A percentile compares a stretch with the other conserved stretches of the same genome.
Conservation (phyloP, 2,329 filamentous ascomycete species). For the Cadophora luteo-olivacea region DNA sequence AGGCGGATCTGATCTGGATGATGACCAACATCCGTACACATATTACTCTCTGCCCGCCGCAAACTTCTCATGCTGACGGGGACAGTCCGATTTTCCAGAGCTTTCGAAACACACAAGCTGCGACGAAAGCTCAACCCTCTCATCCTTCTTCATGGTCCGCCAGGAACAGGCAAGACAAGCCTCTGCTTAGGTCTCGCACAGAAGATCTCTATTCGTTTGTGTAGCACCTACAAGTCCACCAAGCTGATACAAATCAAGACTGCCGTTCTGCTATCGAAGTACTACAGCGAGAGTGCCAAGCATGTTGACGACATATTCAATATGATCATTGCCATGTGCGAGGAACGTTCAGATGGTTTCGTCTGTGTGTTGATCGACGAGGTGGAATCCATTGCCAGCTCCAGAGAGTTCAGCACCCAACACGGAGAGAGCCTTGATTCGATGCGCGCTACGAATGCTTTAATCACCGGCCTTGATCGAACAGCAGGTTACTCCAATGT, state of each 20-base stretch:
- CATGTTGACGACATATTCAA: slow-evolving; percentile 52
- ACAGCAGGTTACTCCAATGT: slow-evolving; percentile 9
- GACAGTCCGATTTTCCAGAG: slow-evolving; percentile 36
- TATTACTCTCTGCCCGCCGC: not conserved
- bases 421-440: slow-evolving; percentile 42
- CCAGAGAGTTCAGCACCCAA: slow-evolving; percentile 34
- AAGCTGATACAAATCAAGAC: slow-evolving; percentile 54
- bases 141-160: slow-evolving; percentile 91
- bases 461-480: slow-evolving; percentile 38
- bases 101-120: slow-evolving; percentile 61
- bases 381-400: slow-evolving; percentile 44
- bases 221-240: slow-evolving; percentile 45
- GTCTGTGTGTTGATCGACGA: slow-evolving; percentile 46
- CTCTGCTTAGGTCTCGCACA: slow-evolving; percentile 92
- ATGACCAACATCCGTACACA: slow-evolving; percentile 42
- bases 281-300: slow-evolving; percentile 54
- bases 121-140: slow-evolving; percentile 90
- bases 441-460: slow-evolving; percentile 44
- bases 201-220: slow-evolving; percentile 54
- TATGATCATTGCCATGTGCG: slow-evolving; percentile 43
- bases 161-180: slow-evolving; percentile 92
- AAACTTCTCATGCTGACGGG: not conserved
- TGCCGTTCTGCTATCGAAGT: slow-evolving; percentile 53
- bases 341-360: slow-evolving; percentile 35
- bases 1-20: slow-evolving; percentile 39